Percentiles rank a stretch among this genome's conserved stretches.
Evolutionary conservation across 2,329 filamentous ascomycete species (phyloP).

Genomic region (Emmonsiellopsis sp.): DNA sequence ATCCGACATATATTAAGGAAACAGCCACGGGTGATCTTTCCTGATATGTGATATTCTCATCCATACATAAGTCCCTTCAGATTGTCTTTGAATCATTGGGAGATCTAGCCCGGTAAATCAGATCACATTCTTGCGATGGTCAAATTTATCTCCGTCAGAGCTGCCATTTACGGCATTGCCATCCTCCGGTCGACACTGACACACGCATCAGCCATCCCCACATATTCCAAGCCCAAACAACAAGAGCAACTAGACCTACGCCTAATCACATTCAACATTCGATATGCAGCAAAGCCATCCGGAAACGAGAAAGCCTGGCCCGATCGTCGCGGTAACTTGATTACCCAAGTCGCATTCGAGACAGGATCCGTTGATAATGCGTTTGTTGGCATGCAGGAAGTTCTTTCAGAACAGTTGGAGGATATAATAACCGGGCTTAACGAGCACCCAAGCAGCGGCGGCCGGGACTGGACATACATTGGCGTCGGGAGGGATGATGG

Average conservation of each 20-base stretch:
- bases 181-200: not conserved
- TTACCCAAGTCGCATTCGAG: conserved; percentile 37
- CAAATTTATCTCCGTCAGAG: not conserved
- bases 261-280: conserved; percentile 48
- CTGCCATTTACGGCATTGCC: not conserved
- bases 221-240: not conserved
- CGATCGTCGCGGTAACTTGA: conserved; percentile 36
- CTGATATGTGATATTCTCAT: too few species aligned
- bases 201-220: not conserved
- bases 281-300: conserved; percentile 45
- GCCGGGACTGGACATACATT: conserved; percentile 42
- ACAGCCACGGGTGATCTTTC: too few species aligned
- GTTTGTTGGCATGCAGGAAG: conserved; percentile 50
- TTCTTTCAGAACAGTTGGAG: conserved; percentile 44
- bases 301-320: conserved; percentile 44
- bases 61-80: too few species aligned
- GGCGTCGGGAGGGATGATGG: conserved; percentile 56
- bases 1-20: too few species aligned
- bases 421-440: conserved; percentile 44
- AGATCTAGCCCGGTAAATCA: too few species aligned
- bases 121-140: not conserved
- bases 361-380: conserved; percentile 35
- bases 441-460: conserved; percentile 4
- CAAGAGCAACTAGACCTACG: not conserved
- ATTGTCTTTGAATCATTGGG: too few species aligned